Conservation (phyloP, 1,284 basidiomycete genomes). For the Puccinia polysora region DNA sequence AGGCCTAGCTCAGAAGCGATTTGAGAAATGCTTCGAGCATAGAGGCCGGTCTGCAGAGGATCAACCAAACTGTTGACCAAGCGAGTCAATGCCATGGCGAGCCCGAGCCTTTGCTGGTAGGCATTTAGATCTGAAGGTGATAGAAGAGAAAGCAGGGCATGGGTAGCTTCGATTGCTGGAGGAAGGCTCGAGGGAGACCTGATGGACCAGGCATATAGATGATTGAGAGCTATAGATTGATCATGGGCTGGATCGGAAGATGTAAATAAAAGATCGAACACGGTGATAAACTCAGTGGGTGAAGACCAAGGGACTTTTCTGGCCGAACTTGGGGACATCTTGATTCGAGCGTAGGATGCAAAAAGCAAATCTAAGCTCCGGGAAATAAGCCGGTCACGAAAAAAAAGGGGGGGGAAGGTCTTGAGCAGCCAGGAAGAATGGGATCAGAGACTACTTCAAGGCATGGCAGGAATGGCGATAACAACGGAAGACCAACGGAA, state of each 20-base stretch:
- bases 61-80: constrained; percentile 73
- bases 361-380: too few species aligned
- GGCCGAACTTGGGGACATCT: constrained; percentile 46
- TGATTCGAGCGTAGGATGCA: not conserved
- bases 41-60: constrained; percentile 73
- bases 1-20: constrained; percentile 81
- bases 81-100: constrained; percentile 67
- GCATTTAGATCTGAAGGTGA: constrained; percentile 53
- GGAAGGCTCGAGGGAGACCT: constrained; percentile 63
- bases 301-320: constrained; percentile 75
- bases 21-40: constrained; percentile 80
- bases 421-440: too few species aligned
- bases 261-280: constrained; percentile 72
- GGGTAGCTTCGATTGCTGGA: constrained; percentile 67
- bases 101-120: constrained; percentile 57
- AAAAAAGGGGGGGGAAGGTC: too few species aligned
- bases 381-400: too few species aligned
- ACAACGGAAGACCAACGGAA: too few species aligned
- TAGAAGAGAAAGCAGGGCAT: constrained; percentile 65
- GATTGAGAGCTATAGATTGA: constrained; percentile 8
- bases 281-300: constrained; percentile 68
- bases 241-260: not conserved
- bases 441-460: too few species aligned
- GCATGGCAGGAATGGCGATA: too few species aligned
- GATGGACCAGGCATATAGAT: constrained; percentile 27